phyloP scores from a whole-genome alignment of 169 alveolate species.

The Cryptosporidium tyzzeri region DNA sequence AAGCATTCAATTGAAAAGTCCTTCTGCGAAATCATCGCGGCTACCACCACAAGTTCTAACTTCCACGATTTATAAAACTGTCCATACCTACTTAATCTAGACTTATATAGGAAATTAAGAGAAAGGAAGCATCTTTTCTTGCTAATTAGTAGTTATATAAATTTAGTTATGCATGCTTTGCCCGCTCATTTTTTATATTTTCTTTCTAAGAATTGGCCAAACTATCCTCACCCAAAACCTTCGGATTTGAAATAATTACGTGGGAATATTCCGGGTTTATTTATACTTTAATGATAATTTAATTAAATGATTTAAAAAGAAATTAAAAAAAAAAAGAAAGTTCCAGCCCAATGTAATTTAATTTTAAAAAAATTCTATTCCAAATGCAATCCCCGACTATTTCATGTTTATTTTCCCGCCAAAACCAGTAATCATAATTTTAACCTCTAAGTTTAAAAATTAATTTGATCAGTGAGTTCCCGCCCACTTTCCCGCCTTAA shows the following conservation, averaged over 20 bases:
- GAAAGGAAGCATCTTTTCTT: not conserved
- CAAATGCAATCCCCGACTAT: no score
- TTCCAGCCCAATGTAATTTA: no score
- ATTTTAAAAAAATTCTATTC: no score
- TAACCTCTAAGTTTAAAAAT: no score
- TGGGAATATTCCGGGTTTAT: no score
- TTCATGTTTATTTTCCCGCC: not conserved
- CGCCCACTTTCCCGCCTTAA: not conserved
- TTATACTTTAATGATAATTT: no score
- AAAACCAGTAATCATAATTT: no score
- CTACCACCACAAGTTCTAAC: conserved; percentile 54
- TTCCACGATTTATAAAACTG: conserved; percentile 37
- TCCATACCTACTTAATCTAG: not conserved
- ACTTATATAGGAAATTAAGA: conserved; percentile 16
- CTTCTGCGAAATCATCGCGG: conserved; percentile 63
- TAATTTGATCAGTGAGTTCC: not conserved
- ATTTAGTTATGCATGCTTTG: not conserved
- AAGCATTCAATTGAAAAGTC: conserved; percentile 66
- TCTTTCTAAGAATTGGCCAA: no score
- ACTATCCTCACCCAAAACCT: no score
- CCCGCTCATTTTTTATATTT: not conserved
- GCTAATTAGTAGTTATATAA: conserved; percentile 36
- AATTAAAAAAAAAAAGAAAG: no score
- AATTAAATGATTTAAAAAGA: no score
- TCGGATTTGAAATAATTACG: no score